Percentiles rank a stretch among this genome's conserved stretches.
Evolutionary conservation across 2,329 filamentous ascomycete genomes (phyloP).

Genomic region (Cadophora malorum): DNA sequence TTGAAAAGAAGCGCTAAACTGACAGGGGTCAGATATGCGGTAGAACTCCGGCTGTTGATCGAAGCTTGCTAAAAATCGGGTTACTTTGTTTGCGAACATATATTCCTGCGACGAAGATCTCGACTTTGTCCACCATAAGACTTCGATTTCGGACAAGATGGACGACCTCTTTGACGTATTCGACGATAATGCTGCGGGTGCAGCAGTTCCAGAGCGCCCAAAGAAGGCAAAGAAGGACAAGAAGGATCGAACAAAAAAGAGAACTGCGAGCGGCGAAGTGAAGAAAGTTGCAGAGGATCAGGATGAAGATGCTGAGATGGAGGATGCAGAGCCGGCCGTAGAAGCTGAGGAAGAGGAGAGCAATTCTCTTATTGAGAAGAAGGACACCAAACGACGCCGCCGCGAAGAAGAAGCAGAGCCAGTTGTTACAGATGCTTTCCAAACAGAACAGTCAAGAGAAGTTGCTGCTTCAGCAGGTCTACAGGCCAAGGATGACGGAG

Average conservation of each 20-base stretch:
- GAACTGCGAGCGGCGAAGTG: constrained; percentile 80
- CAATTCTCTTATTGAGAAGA: constrained; percentile 52
- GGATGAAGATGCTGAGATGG: constrained; percentile 73
- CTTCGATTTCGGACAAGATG: constrained; percentile 53
- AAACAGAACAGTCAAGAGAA: constrained; percentile 93
- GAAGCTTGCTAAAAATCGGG: neutral
- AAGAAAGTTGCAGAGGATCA: constrained; percentile 59
- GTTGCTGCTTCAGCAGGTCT: constrained; percentile 65
- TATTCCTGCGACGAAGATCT: constrained; percentile 1
- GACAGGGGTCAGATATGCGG: neutral
- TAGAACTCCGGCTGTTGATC: constrained; percentile 7
- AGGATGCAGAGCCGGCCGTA: constrained; percentile 15
- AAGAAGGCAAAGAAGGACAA: constrained; percentile 52
- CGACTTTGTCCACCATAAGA: constrained; percentile 7
- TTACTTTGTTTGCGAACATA: neutral
- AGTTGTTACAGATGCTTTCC: constrained; percentile 89
- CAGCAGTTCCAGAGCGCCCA: constrained; percentile 40
- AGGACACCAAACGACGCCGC: constrained; percentile 67
- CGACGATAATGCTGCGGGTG: constrained; percentile 60
- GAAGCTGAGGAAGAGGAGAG: constrained; percentile 46
- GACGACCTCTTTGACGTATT: constrained; percentile 86
- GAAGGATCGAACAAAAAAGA: constrained; percentile 78
- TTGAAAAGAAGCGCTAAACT: constrained; percentile 6
- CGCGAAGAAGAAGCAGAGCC: constrained; percentile 73
- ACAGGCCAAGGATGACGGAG: constrained; percentile 48